phyloP scores from a whole-genome alignment of 345 rosid species.

The Nasturtium officinale region DNA sequence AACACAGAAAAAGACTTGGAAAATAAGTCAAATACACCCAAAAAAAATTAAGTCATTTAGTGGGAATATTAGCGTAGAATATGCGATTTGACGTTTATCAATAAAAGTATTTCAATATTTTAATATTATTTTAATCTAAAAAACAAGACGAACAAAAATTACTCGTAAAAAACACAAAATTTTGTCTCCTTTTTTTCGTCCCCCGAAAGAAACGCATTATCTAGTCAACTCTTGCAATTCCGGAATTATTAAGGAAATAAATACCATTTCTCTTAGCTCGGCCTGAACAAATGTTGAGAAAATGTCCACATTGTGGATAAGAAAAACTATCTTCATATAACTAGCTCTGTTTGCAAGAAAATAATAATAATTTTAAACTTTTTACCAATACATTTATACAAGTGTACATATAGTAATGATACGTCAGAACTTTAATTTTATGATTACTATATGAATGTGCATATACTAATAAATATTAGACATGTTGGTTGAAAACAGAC shows the following conservation, averaged over 20 bases:
- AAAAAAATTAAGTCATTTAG: slow-evolving; percentile 12
- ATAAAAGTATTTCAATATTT: neutral
- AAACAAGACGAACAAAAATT: slow-evolving; percentile 34
- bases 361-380: slow-evolving; percentile 9
- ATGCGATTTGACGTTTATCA: slow-evolving; percentile 26
- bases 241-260: slow-evolving; percentile 22
- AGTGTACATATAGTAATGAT: neutral
- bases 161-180: slow-evolving; percentile 20
- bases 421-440: neutral
- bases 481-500: slow-evolving; percentile 33
- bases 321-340: neutral
- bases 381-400: neutral
- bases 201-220: slow-evolving; percentile 21
- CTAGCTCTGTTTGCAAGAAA: neutral
- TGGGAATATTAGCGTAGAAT: slow-evolving; percentile 37
- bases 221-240: slow-evolving; percentile 37
- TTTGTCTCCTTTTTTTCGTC: slow-evolving; percentile 28
- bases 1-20: slow-evolving; percentile 3
- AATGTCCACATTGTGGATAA: slow-evolving; percentile 4
- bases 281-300: slow-evolving; percentile 10
- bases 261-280: neutral
- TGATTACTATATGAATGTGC: slow-evolving; percentile 22
- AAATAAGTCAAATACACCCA: slow-evolving; percentile 26
- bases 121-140: neutral
- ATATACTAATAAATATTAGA: slow-evolving; percentile 3